phyloP scores from a whole-genome alignment of 306 rosid genomes.

The Pueraria montana region DNA sequence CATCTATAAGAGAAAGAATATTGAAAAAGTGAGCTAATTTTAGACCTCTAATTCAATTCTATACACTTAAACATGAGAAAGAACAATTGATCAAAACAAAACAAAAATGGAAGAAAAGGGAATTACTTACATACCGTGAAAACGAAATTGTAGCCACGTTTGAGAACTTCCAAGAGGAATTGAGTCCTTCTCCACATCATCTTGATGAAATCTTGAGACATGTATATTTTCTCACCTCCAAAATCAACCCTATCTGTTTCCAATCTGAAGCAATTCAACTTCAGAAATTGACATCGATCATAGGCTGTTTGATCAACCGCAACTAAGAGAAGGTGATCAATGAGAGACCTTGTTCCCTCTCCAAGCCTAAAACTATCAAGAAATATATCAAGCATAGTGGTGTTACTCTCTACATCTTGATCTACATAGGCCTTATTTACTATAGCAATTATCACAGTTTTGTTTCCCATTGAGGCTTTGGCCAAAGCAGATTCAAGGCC shows the following conservation, averaged over 20 bases:
- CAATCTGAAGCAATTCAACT: constrained; percentile 65
- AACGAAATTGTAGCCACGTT: constrained; percentile 75
- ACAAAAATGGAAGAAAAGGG: background rate
- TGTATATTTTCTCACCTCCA: constrained; percentile 68
- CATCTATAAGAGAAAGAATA: too few relatives aligned
- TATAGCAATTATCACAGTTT: constrained; percentile 69
- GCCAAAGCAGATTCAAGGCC: too few relatives aligned
- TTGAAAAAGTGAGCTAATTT: too few relatives aligned
- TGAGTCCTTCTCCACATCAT: constrained; percentile 90
- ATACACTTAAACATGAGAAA: background rate
- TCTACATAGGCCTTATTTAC: constrained; percentile 77
- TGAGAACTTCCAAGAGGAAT: constrained; percentile 70
- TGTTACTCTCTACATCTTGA: constrained; percentile 53
- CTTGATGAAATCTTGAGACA: constrained; percentile 75
- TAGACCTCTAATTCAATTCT: background rate
- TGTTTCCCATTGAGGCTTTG: too few relatives aligned
- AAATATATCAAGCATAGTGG: constrained; percentile 81
- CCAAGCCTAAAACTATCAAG: constrained; percentile 79
- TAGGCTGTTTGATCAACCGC: constrained; percentile 78
- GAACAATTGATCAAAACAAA: too few relatives aligned
- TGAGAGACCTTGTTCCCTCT: constrained; percentile 60
- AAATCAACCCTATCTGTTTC: constrained; percentile 70
- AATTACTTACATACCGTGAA: constrained; percentile 69
- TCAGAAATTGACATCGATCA: constrained; percentile 65
- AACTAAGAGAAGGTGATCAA: constrained; percentile 67